Evolutionary conservation across 768 basidiomycete genomes (phyloP).

Genomic region (Russula virescens): DNA sequence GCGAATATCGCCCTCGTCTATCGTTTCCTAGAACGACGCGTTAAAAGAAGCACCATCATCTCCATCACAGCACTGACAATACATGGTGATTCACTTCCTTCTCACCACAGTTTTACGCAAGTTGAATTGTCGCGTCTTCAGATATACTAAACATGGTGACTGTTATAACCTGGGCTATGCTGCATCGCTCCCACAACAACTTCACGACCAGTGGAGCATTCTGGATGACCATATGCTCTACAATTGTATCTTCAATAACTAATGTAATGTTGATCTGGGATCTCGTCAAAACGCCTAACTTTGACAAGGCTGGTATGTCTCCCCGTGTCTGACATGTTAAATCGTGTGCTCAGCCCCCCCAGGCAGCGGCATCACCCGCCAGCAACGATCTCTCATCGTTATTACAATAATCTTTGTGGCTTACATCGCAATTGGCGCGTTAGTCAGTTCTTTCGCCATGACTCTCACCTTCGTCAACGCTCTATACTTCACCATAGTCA

Average conservation of each 20-base stretch:
- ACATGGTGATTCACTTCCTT: conserved; percentile 48
- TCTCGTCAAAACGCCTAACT: conserved; percentile 51
- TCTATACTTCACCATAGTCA: conserved; percentile 70
- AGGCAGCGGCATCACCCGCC: conserved; percentile 78
- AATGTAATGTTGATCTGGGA: conserved; percentile 68
- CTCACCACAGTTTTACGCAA: neutral
- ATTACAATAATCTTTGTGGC: conserved; percentile 67
- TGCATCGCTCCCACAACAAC: conserved; percentile 54
- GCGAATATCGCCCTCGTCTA: conserved; percentile 64
- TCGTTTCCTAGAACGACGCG: conserved; percentile 65
- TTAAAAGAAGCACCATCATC: conserved; percentile 56
- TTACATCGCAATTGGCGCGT: conserved; percentile 69
- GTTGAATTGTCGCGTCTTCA: conserved; percentile 27
- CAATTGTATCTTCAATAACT: conserved; percentile 54
- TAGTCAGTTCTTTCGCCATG: conserved; percentile 50
- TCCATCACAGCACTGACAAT: conserved; percentile 61
- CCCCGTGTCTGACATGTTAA: neutral
- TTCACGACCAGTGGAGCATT: conserved; percentile 64
- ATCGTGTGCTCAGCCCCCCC: conserved; percentile 9
- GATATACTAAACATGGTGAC: conserved; percentile 64
- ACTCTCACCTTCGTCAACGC: conserved; percentile 61
- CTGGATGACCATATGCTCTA: conserved; percentile 77
- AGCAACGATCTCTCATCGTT: conserved; percentile 74
- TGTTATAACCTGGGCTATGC: conserved; percentile 41
- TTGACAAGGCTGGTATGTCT: conserved; percentile 52